Percentiles rank a stretch among this genome's conserved stretches.
Evolutionary conservation across 345 rosid genomes (phyloP).

Genomic region (Lepidium africanum): DNA sequence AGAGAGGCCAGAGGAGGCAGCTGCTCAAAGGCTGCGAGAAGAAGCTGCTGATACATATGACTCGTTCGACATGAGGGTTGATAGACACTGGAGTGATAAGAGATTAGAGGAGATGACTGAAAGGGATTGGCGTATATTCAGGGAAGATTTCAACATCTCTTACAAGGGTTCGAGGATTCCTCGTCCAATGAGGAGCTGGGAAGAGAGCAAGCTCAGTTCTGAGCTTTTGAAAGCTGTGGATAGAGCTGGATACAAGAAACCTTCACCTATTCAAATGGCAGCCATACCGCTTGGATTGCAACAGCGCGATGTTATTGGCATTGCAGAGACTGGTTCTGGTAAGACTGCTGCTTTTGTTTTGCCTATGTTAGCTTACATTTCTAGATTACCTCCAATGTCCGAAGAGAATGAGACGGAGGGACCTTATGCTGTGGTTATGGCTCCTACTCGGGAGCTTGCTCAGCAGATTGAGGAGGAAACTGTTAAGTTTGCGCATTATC

Average conservation of each 20-base stretch:
- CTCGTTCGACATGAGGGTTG: slow-evolving; percentile 87
- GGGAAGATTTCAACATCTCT: slow-evolving; percentile 88
- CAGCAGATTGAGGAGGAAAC: slow-evolving; percentile 97
- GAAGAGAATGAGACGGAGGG: slow-evolving; percentile 93
- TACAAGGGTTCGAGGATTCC: slow-evolving; percentile 94
- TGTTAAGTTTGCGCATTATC: slow-evolving; percentile 74
- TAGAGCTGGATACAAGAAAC: slow-evolving; percentile 79
- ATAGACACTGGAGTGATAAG: slow-evolving; percentile 93
- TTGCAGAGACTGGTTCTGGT: slow-evolving; percentile 97
- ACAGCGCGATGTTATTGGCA: slow-evolving; percentile 91
- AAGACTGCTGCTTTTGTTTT: slow-evolving; percentile 95
- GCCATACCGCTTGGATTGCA: slow-evolving; percentile 85
- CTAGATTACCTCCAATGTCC: slow-evolving; percentile 70
- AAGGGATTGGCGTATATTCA: slow-evolving; percentile 92
- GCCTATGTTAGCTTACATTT: slow-evolving; percentile 89
- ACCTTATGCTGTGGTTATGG: slow-evolving; percentile 93
- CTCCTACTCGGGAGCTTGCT: slow-evolving; percentile 87
- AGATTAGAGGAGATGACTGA: slow-evolving; percentile 88
- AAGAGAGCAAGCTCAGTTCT: slow-evolving; percentile 60
- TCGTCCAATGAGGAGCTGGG: slow-evolving; percentile 89
- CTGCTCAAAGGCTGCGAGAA: slow-evolving; percentile 61
- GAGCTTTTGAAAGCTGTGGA: slow-evolving; percentile 85
- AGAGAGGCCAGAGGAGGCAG: slow-evolving; percentile 87
- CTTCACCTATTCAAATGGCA: slow-evolving; percentile 92
- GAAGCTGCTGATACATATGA: slow-evolving; percentile 86